Conservation (phyloP, 1,139 yeast genomes). For the Taiozyma sp. region DNA sequence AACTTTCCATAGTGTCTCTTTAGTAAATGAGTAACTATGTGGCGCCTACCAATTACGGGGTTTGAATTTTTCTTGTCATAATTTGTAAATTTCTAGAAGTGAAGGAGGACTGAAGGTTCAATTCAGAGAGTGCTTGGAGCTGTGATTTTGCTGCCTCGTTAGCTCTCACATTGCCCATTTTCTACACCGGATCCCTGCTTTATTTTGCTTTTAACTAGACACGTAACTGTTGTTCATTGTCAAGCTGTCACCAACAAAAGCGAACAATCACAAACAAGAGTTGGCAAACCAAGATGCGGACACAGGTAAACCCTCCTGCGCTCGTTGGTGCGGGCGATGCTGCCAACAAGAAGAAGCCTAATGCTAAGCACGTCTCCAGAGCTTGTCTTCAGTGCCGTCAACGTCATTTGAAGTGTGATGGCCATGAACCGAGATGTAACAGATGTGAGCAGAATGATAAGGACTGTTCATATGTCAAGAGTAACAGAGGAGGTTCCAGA, state of each 20-base stretch:
- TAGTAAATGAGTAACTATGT: neutral
- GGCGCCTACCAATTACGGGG: slow-evolving; percentile 5
- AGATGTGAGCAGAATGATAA: slow-evolving; percentile 32
- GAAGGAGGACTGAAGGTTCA: neutral
- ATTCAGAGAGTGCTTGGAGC: neutral
- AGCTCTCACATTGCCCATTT: neutral
- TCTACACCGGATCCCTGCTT: neutral
- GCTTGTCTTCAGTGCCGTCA: slow-evolving; percentile 48
- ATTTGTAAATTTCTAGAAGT: neutral
- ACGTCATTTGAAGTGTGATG: slow-evolving; percentile 46
- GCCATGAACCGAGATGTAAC: slow-evolving; percentile 39
- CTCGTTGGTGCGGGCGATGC: neutral
- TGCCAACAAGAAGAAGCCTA: slow-evolving; percentile 35
- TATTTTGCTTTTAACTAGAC: neutral
- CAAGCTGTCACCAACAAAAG: neutral
- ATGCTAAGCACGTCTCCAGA: slow-evolving; percentile 33
- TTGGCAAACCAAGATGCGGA: neutral
- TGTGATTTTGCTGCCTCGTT: neutral
- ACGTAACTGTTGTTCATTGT: neutral
- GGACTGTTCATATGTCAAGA: slow-evolving; percentile 41
- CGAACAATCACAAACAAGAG: neutral
- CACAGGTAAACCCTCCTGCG: neutral
- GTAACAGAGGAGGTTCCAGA: slow-evolving; percentile 48
- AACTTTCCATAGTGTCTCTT: neutral
- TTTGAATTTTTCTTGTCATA: slow-evolving; percentile 6